Percentiles rank a stretch among this genome's conserved stretches.
Evolutionary conservation across 169 alveolate genomes (phyloP).

Genomic region (Cryptosporidium canis): DNA sequence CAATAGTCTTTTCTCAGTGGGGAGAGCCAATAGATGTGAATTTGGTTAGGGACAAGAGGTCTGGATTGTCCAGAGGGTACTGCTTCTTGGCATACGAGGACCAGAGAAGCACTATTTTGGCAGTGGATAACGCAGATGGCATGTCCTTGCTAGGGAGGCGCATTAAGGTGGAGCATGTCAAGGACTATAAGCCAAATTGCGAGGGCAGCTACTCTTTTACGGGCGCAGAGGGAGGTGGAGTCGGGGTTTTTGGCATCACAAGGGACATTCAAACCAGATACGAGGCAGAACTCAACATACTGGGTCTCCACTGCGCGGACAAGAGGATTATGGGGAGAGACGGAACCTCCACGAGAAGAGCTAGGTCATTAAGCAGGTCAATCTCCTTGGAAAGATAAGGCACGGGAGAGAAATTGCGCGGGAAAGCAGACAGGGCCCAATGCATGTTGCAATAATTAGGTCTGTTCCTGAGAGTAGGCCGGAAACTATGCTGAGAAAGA

Average conservation of each 20-base stretch:
- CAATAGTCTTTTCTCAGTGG: constrained; percentile 95
- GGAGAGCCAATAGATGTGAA: constrained; percentile 97
- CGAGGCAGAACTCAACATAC: constrained; percentile 21
- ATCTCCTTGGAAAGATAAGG: too few relatives aligned
- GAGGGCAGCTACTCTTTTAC: background rate
- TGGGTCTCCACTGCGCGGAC: background rate
- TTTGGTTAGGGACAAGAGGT: constrained; percentile 92
- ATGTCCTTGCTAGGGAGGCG: constrained; percentile 87
- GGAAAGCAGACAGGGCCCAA: too few relatives aligned
- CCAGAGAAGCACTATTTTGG: constrained; percentile 96
- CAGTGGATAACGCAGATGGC: constrained; percentile 98
- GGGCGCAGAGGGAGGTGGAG: constrained; percentile 63
- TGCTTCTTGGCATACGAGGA: constrained; percentile 97
- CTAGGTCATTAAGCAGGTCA: constrained; percentile 52
- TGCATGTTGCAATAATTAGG: too few relatives aligned
- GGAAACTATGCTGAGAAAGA: too few relatives aligned
- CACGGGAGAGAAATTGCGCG: too few relatives aligned
- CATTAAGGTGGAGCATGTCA: constrained; percentile 95
- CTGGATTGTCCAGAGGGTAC: constrained; percentile 96
- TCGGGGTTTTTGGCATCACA: constrained; percentile 53
- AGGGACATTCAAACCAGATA: constrained; percentile 13
- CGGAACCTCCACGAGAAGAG: background rate
- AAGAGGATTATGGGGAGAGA: background rate
- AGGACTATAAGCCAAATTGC: constrained; percentile 84
- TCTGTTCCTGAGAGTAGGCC: too few relatives aligned